These are phyloP conservation scores for Pulicaria dysenterica DNA, from an alignment of 129 eudicot species.

Conservation along the genomic window DNA sequence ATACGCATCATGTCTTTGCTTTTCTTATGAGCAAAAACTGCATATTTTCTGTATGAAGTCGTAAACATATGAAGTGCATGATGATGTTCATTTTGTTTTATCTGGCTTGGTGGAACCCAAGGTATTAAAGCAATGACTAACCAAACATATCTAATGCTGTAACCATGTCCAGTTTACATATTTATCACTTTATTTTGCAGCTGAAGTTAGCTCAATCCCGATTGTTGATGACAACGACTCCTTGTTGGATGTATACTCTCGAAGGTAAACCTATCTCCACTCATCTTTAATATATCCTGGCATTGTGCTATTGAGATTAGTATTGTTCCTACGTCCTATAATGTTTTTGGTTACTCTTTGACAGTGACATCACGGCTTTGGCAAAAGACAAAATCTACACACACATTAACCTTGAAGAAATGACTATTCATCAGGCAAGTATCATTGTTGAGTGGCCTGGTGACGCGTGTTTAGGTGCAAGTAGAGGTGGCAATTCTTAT, in stretches of 20 bases:
- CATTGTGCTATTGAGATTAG: conserved; percentile 11
- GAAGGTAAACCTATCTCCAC: conserved; percentile 54
- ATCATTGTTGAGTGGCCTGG: background rate
- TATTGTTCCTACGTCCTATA: background rate
- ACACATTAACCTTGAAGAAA: conserved; percentile 85
- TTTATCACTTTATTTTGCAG: conserved; percentile 40
- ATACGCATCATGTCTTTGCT: no score
- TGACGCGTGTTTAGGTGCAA: background rate
- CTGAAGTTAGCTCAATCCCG: conserved; percentile 87
- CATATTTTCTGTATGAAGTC: no score
- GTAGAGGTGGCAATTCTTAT: conserved; percentile 5
- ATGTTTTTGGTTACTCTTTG: conserved; percentile 3
- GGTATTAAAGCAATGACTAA: background rate
- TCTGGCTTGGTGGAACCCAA: conserved; percentile 10
- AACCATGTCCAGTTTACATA: conserved; percentile 10
- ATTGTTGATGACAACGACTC: conserved; percentile 89
- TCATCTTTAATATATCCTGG: background rate
- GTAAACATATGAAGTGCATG: background rate
- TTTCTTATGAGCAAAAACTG: no score
- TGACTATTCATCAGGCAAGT: conserved; percentile 81
- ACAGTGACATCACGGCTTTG: conserved; percentile 89
- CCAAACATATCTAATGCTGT: background rate
- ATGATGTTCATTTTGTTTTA: background rate
- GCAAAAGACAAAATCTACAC: conserved; percentile 80
- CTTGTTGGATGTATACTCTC: conserved; percentile 77